A percentile compares a stretch with the other conserved stretches of the same genome.
phyloP scores from a whole-genome alignment of 2,329 filamentous ascomycete genomes.

The Pyrenophora teres region DNA sequence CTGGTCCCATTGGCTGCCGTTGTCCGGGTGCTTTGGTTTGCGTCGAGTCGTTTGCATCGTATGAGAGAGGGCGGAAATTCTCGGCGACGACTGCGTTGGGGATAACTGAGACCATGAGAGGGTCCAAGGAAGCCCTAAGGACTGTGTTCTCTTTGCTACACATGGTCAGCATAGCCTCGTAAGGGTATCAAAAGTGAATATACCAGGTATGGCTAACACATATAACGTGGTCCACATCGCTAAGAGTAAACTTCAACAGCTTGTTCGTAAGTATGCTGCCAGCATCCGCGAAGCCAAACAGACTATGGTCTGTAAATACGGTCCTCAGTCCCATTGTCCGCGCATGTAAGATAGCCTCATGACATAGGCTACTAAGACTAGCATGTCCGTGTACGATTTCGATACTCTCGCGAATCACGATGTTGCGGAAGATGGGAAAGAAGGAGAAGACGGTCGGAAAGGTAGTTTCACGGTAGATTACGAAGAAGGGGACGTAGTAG shows the following conservation, averaged over 20 bases:
- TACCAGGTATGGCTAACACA: slow-evolving; percentile 98
- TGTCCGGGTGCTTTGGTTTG: slow-evolving; percentile 54
- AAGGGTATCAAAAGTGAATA: not conserved
- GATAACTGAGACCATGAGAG: slow-evolving; percentile 96
- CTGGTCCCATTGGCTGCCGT: slow-evolving; percentile 73
- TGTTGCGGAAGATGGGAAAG: slow-evolving; percentile 96
- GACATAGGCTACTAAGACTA: slow-evolving; percentile 88
- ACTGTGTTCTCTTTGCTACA: slow-evolving; percentile 96
- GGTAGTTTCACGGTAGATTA: slow-evolving; percentile 91
- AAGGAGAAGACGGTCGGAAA: slow-evolving; percentile 98
- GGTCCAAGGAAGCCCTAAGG: slow-evolving; percentile 88
- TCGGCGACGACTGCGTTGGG: slow-evolving; percentile 97
- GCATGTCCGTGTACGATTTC: slow-evolving; percentile 98
- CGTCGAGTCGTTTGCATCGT: slow-evolving; percentile 27
- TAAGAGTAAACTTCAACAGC: slow-evolving; percentile 91
- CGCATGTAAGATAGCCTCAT: slow-evolving; percentile 92
- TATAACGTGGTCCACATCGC: slow-evolving; percentile 97
- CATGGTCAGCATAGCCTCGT: slow-evolving; percentile 11
- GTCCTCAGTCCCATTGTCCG: slow-evolving; percentile 95
- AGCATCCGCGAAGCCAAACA: slow-evolving; percentile 97
- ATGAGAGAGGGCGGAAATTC: slow-evolving; percentile 79
- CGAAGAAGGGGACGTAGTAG: slow-evolving; percentile 94
- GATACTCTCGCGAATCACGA: slow-evolving; percentile 90
- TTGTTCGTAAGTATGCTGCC: slow-evolving; percentile 97
- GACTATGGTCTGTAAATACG: slow-evolving; percentile 95